Evolutionary conservation across 2,329 filamentous ascomycete species (phyloP), one percentile per base, ranked within the genome.

Genomic region (Aureobasidium sp.): DNA sequence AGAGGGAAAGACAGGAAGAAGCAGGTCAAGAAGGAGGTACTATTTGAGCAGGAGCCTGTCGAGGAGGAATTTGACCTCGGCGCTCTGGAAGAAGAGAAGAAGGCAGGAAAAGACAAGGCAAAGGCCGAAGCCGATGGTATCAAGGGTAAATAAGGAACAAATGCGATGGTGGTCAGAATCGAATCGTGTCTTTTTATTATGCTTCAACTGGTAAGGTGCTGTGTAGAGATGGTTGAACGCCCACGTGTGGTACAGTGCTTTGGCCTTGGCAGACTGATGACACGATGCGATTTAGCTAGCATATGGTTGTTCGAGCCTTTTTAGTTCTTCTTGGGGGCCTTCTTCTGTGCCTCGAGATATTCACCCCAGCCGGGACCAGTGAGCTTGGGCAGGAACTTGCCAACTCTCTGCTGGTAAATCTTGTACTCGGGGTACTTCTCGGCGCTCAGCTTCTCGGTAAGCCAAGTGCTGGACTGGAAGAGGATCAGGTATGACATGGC

Each of bases 341-440:
- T 61, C 58, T 64, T 62, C 58, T 60, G 46, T 49, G 59, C 62
- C 53, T 64, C 60, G 46, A 67, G 65, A 31, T 67, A 64, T 62
- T 71, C 71, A 35, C 67, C 64, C 71, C 70, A 73, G 21, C 68
- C 65, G 58, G 66, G 64, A 15, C 67, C 66, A 37, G 66, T 63
- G 9, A 72, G 50, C 61, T 71, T 83, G 1, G 94, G 94, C 55
- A 96, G 74, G 70, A 96, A 96, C 73, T 84, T 90, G 63, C 88
- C 88, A 4, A 97, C 90, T 60, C 86, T 81, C 65, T 82, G 79
- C 77, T 95, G 90, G 71, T 99, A 99, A 31, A 88, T 79, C 65
- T 79, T 79, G 74, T 99, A 99, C 67, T 96, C 90, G 0, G 88
- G 80, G 71, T 99, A 99, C 73, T 97, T 99, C 58, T 80, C 77